Evolutionary conservation across 2,329 filamentous ascomycete genomes (phyloP).

Genomic region (Epichloe festucae): DNA sequence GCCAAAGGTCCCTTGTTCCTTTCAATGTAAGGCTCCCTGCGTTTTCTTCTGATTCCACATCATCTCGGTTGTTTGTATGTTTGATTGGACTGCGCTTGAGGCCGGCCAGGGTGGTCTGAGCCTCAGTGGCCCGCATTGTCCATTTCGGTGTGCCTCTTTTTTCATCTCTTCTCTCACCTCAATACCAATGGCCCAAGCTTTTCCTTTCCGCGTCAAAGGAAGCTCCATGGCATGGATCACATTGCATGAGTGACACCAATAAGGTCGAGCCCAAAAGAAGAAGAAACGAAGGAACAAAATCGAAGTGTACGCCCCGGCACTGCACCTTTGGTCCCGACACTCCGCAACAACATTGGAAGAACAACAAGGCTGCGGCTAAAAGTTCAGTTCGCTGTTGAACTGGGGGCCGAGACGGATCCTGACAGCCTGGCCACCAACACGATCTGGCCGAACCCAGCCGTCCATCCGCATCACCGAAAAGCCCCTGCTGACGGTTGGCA

Average conservation of each 20-base stretch:
- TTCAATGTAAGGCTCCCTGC: neutral
- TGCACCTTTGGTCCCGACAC: neutral
- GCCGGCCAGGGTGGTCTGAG: neutral
- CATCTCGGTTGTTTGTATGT: slow-evolving; percentile 1
- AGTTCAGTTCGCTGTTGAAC: neutral
- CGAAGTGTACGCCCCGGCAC: neutral
- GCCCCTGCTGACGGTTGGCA: neutral
- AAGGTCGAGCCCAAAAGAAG: neutral
- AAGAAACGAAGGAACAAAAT: neutral
- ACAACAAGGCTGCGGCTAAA: neutral
- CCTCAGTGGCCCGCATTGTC: neutral
- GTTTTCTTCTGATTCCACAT: neutral
- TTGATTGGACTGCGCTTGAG: slow-evolving; percentile 2
- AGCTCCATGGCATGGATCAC: neutral
- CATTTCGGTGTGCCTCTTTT: neutral
- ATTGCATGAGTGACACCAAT: neutral
- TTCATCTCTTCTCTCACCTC: neutral
- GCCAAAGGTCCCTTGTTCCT: neutral
- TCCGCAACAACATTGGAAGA: neutral
- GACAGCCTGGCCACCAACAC: neutral
- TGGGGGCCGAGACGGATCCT: neutral
- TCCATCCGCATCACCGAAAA: neutral
- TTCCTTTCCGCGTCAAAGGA: neutral
- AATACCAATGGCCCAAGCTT: neutral
- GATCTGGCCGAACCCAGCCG: neutral